These are phyloP conservation scores for Trypanosoma cruzi DNA, from an alignment of 208 protist species.

Conservation along the genomic window DNA sequence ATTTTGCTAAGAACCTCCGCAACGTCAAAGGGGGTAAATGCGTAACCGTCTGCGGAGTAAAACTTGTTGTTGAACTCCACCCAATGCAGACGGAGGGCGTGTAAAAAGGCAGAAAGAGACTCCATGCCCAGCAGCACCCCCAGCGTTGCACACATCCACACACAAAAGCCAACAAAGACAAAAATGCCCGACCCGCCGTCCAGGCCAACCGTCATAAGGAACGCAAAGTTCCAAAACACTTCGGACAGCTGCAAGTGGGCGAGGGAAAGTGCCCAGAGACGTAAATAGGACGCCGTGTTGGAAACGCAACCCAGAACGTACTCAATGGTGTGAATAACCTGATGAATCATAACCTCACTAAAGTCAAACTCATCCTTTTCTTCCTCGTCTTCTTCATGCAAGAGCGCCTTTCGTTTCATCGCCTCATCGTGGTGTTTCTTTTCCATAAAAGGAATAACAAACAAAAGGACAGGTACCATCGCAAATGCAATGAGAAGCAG, in stretches of 20 bases:
- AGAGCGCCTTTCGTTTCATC: background rate
- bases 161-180: slow-evolving; percentile 92
- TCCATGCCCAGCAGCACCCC: slow-evolving; percentile 99
- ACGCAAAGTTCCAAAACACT: slow-evolving; percentile 91
- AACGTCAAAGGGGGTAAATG: slow-evolving; percentile 93
- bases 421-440: slow-evolving; percentile 50
- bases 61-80: slow-evolving; percentile 99
- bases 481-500: slow-evolving; percentile 74
- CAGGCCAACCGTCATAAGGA: slow-evolving; percentile 64
- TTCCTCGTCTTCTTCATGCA: slow-evolving; percentile 34
- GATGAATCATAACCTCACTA: slow-evolving; percentile 96
- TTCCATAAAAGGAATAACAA: slow-evolving; percentile 82
- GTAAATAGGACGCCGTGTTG: slow-evolving; percentile 99
- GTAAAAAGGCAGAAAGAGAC: slow-evolving; percentile 98
- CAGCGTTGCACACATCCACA: slow-evolving; percentile 96
- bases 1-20: slow-evolving; percentile 50
- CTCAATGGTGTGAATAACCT: slow-evolving; percentile 99
- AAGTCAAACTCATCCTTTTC: slow-evolving; percentile 91
- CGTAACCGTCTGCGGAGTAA: slow-evolving; percentile 93
- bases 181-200: slow-evolving; percentile 69
- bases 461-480: slow-evolving; percentile 86
- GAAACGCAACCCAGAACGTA: slow-evolving; percentile 99
- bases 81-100: slow-evolving; percentile 98
- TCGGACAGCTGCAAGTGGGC: slow-evolving; percentile 98
- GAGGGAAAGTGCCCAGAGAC: slow-evolving; percentile 99